These are phyloP conservation scores for Elaeis oleifera DNA, from an alignment of 202 grass and related monocot species.

Conservation along the genomic window DNA sequence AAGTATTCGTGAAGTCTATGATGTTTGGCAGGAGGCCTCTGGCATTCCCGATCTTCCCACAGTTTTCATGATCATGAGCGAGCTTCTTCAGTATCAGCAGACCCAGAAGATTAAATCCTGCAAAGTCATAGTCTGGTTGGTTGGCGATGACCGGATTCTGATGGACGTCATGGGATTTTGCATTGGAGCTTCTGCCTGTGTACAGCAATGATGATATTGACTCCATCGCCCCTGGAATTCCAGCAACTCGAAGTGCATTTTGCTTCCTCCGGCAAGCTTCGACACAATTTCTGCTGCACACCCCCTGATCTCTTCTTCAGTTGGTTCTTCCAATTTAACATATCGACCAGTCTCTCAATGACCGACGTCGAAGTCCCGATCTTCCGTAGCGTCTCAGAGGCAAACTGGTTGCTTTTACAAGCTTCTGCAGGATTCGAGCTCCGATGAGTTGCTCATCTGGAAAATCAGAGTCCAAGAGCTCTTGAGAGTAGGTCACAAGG, in stretches of 20 bases:
- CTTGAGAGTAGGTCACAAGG: constrained; percentile 38
- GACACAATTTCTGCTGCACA: constrained; percentile 32
- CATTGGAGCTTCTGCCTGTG: constrained; percentile 2
- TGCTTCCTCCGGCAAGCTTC: constrained; percentile 29
- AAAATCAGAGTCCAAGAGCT: constrained; percentile 32
- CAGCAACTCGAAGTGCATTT: constrained; percentile 34
- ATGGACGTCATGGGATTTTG: background rate
- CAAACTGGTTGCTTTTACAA: constrained; percentile 19
- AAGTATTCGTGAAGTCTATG: constrained; percentile 35
- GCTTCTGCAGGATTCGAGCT: constrained; percentile 32
- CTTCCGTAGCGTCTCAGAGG: constrained; percentile 34
- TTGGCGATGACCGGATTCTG: constrained; percentile 13
- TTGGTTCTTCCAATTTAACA: constrained; percentile 44
- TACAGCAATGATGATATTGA: constrained; percentile 44
- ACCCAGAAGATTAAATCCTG: constrained; percentile 15
- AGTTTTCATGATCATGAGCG: constrained; percentile 41
- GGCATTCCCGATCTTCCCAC: constrained; percentile 38
- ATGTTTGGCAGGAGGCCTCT: constrained; percentile 43
- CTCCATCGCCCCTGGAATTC: constrained; percentile 45
- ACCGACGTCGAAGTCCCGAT: constrained; percentile 24
- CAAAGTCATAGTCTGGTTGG: constrained; percentile 14
- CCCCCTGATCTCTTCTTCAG: constrained; percentile 24
- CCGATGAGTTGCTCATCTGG: constrained; percentile 45
- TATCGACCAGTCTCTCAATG: constrained; percentile 42
- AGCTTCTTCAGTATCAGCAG: constrained; percentile 42